Conservation (phyloP, 352 stramenopile species). For the Phytophthora uliginosa region DNA sequence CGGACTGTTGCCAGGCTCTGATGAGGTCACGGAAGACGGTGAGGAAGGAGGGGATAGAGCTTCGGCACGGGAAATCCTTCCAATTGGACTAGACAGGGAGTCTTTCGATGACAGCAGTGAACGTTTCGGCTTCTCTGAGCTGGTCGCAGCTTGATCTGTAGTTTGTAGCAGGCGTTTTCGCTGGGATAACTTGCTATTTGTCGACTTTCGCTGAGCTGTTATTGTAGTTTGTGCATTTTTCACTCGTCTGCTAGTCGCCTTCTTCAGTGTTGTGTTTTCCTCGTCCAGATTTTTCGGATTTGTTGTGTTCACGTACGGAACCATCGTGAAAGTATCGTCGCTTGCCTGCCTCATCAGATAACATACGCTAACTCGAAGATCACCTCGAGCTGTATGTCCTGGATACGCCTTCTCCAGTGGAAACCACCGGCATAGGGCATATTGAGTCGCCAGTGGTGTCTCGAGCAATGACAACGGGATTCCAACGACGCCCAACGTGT, state of each 20-base stretch:
- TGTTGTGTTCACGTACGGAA: conserved; percentile 36
- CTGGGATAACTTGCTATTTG: conserved; percentile 6
- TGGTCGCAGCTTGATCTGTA: neutral
- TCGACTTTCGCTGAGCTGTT: neutral
- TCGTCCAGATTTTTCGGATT: neutral
- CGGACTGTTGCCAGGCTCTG: conserved; percentile 19
- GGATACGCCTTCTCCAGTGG: conserved; percentile 50
- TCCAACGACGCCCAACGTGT: conserved; percentile 41
- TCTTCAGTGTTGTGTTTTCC: conserved; percentile 4
- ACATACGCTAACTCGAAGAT: conserved; percentile 50
- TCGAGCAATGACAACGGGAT: conserved; percentile 61
- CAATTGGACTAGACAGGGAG: conserved; percentile 20
- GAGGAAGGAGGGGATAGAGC: conserved; percentile 65
- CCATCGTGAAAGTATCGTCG: conserved; percentile 34
- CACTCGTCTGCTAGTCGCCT: neutral
- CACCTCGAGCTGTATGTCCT: conserved; percentile 49
- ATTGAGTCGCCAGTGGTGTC: conserved; percentile 55
- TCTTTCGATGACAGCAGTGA: conserved; percentile 22
- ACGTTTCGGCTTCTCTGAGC: conserved; percentile 1
- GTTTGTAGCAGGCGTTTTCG: neutral
- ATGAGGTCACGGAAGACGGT: conserved; percentile 59
- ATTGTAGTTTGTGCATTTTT: conserved; percentile 1
- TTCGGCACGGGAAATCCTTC: conserved; percentile 46
- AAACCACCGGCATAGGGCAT: conserved; percentile 70
- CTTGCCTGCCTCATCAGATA: conserved; percentile 46